Conservation (phyloP, 129 eudicot genomes). For the Arctium lappa region DNA sequence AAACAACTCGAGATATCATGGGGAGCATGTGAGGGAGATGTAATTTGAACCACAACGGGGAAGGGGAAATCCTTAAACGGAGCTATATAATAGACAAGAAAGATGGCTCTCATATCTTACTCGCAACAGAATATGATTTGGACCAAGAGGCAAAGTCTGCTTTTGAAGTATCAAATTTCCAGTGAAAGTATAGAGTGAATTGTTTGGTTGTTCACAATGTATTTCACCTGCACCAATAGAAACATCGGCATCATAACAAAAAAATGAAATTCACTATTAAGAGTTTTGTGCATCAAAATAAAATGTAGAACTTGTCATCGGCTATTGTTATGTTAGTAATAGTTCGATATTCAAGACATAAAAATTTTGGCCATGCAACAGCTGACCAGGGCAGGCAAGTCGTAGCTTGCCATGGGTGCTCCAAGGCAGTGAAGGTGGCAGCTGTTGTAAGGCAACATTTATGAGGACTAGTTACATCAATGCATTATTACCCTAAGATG, state of each 20-base stretch:
- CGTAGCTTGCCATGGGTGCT: not conserved
- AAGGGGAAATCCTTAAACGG: not conserved
- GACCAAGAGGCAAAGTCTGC: conserved; percentile 91
- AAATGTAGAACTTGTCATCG: not conserved
- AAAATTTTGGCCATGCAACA: too few species aligned
- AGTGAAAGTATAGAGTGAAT: conserved; percentile 92
- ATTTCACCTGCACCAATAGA: conserved; percentile 71
- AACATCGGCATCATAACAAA: conserved; percentile 12
- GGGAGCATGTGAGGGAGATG: not conserved
- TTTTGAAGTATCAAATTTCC: conserved; percentile 89
- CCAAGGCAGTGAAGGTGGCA: too few species aligned
- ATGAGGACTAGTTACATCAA: not conserved
- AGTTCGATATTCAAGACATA: not conserved
- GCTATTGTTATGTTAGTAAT: not conserved
- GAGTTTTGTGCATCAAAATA: not conserved
- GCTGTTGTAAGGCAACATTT: not conserved
- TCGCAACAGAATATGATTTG: conserved; percentile 88
- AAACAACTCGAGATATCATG: not conserved
- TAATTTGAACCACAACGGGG: not conserved
- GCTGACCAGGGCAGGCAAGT: not conserved
- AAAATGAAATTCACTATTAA: conserved; percentile 1
- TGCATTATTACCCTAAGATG: not conserved
- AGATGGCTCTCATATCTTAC: conserved; percentile 35
- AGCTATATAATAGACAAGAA: not conserved
- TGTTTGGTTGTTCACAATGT: conserved; percentile 98